Base-by-base conservation (phyloP, 1,284 basidiomycete species). In the Trichosporon ovoides region DNA sequence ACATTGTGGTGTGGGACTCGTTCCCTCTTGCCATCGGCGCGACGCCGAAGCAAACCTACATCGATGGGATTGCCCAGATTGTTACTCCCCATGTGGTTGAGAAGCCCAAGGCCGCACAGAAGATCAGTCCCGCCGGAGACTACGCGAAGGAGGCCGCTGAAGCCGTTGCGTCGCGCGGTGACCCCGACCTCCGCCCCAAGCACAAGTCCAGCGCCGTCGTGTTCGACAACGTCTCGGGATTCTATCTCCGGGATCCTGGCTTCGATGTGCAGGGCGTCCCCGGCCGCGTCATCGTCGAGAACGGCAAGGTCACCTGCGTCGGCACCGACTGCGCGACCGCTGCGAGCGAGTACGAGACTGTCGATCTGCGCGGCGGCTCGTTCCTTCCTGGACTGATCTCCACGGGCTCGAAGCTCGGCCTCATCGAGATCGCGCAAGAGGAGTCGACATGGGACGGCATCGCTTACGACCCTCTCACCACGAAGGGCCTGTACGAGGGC, bases 1-100 rank as follows among this genome's bases (percentile, higher is more conserved):
- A 93, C 73, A 66, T 94, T n/a, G 89, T 92, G 16, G 80, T 94
- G 4, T 94, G 91, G 91, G 89, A 93, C 66, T 86, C 84, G 20
- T 90, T 91, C 74, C 91, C 91, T 0, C 81, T 94, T 28, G 78
- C 84, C 0, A 80, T 92, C 3, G 80, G 80, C n/a, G 80, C 81
- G 0, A 82, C 81, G 1, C 82, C 82, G 1, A 73, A 77, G 24
- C 80, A 82, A 61, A 81, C 81, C 80, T 67, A 88, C 83, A 67
- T 91, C 83, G 68, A 83, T 77, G 82, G 81, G 20, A 79, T 81
- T 37, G 64, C 77, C 0, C 81, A 83, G 64, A 69, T 77, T 51
- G 65, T 75, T 53, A 53, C 66, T 3, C 71, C 77, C 1, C 64
- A 68, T 37, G 64, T 70, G 4, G 52, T 70, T n/a, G 38, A 64